Evolutionary conservation across 2,329 filamentous ascomycete species (phyloP), one percentile per base, ranked within the genome.

Genomic region (Eutypa lata): DNA sequence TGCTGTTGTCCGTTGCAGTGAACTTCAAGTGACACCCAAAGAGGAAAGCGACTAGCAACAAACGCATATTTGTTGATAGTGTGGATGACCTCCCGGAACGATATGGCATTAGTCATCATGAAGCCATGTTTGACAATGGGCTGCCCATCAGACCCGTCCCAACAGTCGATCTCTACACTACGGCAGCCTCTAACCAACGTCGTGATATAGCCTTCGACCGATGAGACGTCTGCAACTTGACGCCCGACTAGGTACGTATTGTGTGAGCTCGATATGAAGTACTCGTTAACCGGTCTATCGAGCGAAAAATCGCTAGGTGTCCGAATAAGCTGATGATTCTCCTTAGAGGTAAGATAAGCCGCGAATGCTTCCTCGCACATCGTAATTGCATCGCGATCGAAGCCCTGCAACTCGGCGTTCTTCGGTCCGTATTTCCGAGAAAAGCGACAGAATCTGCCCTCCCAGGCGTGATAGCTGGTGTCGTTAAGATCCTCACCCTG

Each of bases 261-360:
- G 78, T 99, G 94, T 1, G 94, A 97, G 75, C 92, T 97, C 1
- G 93, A 97, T 60, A 99, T 94, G 76, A 91, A 97, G 71, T 99
- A 99, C 68, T 97, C 93, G 68, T 96, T 96, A 68, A 97, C 76
- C 0, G 94, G 94, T 22, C 89, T 84, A 65, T 96, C 86, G 51
- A 97, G 83, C 6, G 76, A 76, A 51, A 85, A 83, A 26, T 83
- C 74, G 13, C 81, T 71, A n/a, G 83, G 80, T 55, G 81, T 78
- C 42, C 81, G 80, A 26, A 80, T 73, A 42, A 91, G 80, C 2
- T 89, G 79, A 2, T 83, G 78, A 65, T 95, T 96, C 61, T 85
- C 80, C 44, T 82, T 81, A 0, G 90, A 96, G 14, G 86, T 82
- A 13, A 96, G 75, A 64, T 88, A 96, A 11, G 83, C 83, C 26